Percentiles rank a stretch among this genome's conserved stretches.
Conservation (phyloP, 345 rosid species). For the Erucastrum elatum region DNA sequence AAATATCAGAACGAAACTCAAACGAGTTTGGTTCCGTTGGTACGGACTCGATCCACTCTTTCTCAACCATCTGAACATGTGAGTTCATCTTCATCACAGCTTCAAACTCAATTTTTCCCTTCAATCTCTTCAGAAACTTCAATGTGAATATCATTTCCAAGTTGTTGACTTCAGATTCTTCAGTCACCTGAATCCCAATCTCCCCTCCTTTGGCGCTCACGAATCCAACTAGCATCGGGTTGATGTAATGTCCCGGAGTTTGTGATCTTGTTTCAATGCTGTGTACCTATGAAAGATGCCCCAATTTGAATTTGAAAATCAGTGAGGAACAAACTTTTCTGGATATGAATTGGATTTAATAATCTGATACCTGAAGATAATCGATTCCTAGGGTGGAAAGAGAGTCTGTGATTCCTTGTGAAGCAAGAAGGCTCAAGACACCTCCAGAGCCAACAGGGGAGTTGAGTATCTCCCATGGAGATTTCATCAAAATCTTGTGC, state of each 20-base stretch:
- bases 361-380: slow-evolving; percentile 61
- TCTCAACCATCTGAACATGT: slow-evolving; percentile 57
- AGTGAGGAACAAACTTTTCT: slow-evolving; percentile 3
- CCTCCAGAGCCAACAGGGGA: slow-evolving; percentile 86
- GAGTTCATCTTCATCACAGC: slow-evolving; percentile 42
- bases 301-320: slow-evolving; percentile 8
- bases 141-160: slow-evolving; percentile 51
- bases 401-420: slow-evolving; percentile 48
- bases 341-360: not conserved
- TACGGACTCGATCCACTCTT: slow-evolving; percentile 61
- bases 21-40: slow-evolving; percentile 65
- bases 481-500: slow-evolving; percentile 82
- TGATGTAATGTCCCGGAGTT: slow-evolving; percentile 24
- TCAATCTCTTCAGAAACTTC: slow-evolving; percentile 47
- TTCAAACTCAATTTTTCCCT: slow-evolving; percentile 49
- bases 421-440: slow-evolving; percentile 58
- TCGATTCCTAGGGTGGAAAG: slow-evolving; percentile 60
- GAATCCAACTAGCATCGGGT: slow-evolving; percentile 54
- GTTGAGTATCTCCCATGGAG: slow-evolving; percentile 88
- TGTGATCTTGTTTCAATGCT: slow-evolving; percentile 23
- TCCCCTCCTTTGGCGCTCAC: slow-evolving; percentile 48
- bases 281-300: slow-evolving; percentile 50
- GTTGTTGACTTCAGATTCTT: slow-evolving; percentile 42
- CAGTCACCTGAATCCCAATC: slow-evolving; percentile 51
- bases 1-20: slow-evolving; percentile 57